These are phyloP conservation scores for Rhodotorula taiwanensis DNA, from an alignment of 768 basidiomycete genomes.

Conservation along the genomic window DNA sequence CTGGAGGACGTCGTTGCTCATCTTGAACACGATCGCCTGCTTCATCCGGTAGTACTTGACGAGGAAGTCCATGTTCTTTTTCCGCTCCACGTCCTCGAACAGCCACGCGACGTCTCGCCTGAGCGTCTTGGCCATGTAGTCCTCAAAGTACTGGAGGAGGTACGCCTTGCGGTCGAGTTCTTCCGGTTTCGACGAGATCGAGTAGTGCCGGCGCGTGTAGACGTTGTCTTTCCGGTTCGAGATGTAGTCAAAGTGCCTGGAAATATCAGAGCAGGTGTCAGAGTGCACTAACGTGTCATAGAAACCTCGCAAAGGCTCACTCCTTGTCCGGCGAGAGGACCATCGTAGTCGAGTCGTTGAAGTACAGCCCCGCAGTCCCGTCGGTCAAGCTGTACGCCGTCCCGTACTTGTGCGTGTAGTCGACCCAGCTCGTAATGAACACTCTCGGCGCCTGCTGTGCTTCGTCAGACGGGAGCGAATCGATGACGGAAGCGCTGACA, in stretches of 20 bases:
- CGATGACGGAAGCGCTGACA: background rate
- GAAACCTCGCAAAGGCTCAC: conserved; percentile 58
- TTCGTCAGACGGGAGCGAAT: background rate
- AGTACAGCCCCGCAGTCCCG: conserved; percentile 88
- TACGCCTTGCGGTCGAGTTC: conserved; percentile 86
- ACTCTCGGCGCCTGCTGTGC: conserved; percentile 48
- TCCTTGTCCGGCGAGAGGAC: conserved; percentile 77
- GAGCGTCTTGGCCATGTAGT: conserved; percentile 85
- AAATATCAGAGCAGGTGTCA: conserved; percentile 2
- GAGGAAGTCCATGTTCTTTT: conserved; percentile 87
- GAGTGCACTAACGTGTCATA: too few relatives aligned
- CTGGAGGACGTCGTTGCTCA: conserved; percentile 94
- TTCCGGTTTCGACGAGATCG: background rate
- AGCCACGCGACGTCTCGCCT: conserved; percentile 79
- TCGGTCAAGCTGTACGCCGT: conserved; percentile 98
- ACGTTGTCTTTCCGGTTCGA: conserved; percentile 58
- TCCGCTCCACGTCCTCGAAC: conserved; percentile 60
- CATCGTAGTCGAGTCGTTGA: conserved; percentile 87
- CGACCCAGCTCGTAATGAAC: conserved; percentile 97
- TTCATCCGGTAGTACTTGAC: conserved; percentile 95
- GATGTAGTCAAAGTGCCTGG: conserved; percentile 83
- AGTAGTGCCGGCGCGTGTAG: conserved; percentile 63
- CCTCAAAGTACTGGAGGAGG: conserved; percentile 85
- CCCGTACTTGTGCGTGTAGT: conserved; percentile 99
- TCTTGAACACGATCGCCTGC: conserved; percentile 90